These are phyloP conservation scores for Coniochaeta sp. DNA, from an alignment of 2,329 filamentous ascomycete genomes.

Conservation along the genomic window DNA sequence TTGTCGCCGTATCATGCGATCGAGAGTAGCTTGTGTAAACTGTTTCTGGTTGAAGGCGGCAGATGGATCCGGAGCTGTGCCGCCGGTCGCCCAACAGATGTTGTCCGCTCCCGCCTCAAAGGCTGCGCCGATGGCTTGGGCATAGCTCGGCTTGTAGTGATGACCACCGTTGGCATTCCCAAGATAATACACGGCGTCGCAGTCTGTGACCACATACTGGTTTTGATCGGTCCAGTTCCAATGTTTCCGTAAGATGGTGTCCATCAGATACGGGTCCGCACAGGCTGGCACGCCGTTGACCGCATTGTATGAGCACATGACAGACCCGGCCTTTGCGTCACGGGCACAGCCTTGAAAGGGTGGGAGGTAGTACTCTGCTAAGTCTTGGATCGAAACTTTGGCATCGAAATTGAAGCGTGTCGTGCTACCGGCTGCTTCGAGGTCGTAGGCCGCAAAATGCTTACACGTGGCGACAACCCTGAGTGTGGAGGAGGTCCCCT, in stretches of 20 bases:
- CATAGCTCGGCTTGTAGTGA: constrained; percentile 12
- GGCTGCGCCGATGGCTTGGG: constrained; percentile 11
- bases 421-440: constrained; percentile 30
- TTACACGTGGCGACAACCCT: constrained; percentile 41
- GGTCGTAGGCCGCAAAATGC: constrained; percentile 52
- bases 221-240: constrained; percentile 17
- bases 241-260: constrained; percentile 46
- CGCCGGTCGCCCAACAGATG: constrained; percentile 15
- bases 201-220: constrained; percentile 16
- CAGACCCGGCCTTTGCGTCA: constrained; percentile 47
- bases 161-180: constrained; percentile 15
- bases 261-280: constrained; percentile 46
- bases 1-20: constrained; percentile 41
- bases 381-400: constrained; percentile 43
- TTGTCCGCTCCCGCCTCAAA: constrained; percentile 14
- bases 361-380: constrained; percentile 61
- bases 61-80: constrained; percentile 8
- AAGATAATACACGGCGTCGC: constrained; percentile 19
- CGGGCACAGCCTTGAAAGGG: constrained; percentile 58
- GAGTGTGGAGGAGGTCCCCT: constrained; percentile 11
- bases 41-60: constrained; percentile 22
- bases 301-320: constrained; percentile 59
- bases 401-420: constrained; percentile 44
- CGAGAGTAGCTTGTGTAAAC: constrained; percentile 36
- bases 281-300: constrained; percentile 51